Evolutionary conservation across 768 basidiomycete species (phyloP).

Genomic region (Scleroderma bovista): DNA sequence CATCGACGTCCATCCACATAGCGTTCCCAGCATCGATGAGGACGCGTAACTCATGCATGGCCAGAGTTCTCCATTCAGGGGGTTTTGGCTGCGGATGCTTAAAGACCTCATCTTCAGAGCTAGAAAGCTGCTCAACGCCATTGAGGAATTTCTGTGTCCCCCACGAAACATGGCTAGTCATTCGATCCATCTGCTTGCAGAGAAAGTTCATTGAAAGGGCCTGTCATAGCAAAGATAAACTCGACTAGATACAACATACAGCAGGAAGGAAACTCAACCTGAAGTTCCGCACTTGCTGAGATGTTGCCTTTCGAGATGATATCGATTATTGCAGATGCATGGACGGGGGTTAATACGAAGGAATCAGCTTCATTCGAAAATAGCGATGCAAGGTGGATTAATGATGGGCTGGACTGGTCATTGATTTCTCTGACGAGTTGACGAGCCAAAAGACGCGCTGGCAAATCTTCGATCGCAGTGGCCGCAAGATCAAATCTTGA

Average conservation of each 20-base stretch:
- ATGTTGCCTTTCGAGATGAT: conserved; percentile 32
- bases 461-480: conserved; percentile 22
- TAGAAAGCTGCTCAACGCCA: conserved; percentile 10
- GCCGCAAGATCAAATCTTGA: not conserved
- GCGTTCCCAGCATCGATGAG: conserved; percentile 43
- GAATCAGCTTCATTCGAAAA: conserved; percentile 22
- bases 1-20: conserved; percentile 55
- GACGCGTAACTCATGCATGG: conserved; percentile 27
- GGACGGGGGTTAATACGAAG: conserved; percentile 27
- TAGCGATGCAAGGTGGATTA: conserved; percentile 14
- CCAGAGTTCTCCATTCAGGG: conserved; percentile 18
- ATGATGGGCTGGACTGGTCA: conserved; percentile 11
- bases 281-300: conserved; percentile 29
- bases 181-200: conserved; percentile 20
- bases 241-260: not conserved
- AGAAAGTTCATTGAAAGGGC: conserved; percentile 28
- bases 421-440: conserved; percentile 41
- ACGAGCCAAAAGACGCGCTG: conserved; percentile 37
- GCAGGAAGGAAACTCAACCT: conserved; percentile 23
- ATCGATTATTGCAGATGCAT: conserved; percentile 30
- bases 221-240: conserved; percentile 9
- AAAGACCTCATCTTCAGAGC: not conserved
- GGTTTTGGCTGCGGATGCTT: not conserved
- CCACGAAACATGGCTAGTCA: conserved; percentile 21
- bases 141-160: conserved; percentile 15